Evolutionary conservation across 768 basidiomycete species (phyloP), one percentile per base, ranked within the genome.

Genomic region (Pilatotrama ljubarskyi): DNA sequence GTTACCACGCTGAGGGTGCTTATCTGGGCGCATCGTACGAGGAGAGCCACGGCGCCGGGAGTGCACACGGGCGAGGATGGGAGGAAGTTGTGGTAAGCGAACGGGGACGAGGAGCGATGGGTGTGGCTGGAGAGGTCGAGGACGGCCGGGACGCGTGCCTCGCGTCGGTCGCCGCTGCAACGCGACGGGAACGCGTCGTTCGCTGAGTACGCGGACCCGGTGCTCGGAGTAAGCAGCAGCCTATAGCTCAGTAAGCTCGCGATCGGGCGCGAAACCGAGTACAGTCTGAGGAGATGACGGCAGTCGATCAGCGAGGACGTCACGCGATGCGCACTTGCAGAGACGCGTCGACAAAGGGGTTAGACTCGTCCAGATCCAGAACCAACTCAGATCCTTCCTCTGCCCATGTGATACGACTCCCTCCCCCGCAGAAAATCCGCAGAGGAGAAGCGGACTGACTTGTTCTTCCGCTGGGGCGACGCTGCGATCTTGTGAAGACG

Each of bases 21-120:
- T 55, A 61, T 61, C 59, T 53, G 47, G 13, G 46, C 37, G 52
- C 59, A 53, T 54, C 51, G 51, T 42, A 26, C 52, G 37, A 60
- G 40, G 58, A 22, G 29, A 14, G 46, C 55, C 17, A 18, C 22
- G 20, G 37, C 38, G 26, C 22, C 14, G 47, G 4, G 26, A 38
- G 26, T 24, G 46, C 22, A 24, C 20, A 18, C 14, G 18, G 13
- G 36, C 29, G n/a, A 36, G n/a, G 49, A 22, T n/a, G 40, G 26
- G 36, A 29, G n/a, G 25, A 38, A 41, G 41, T 42, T 18, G 8
- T n/a, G 8, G 41, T 42, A 8, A n/a, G 29, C 5, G 5, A 10
- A n/a, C 17, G 41, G n/a, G 41, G 41, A 18, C 8, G 38, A 13
- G 38, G 38, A 40, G 38, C 38, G 13, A 40, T 14, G 13, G 26